phyloP scores from a whole-genome alignment of 495 filamentous ascomycete species.

The Xylaria castorea region DNA sequence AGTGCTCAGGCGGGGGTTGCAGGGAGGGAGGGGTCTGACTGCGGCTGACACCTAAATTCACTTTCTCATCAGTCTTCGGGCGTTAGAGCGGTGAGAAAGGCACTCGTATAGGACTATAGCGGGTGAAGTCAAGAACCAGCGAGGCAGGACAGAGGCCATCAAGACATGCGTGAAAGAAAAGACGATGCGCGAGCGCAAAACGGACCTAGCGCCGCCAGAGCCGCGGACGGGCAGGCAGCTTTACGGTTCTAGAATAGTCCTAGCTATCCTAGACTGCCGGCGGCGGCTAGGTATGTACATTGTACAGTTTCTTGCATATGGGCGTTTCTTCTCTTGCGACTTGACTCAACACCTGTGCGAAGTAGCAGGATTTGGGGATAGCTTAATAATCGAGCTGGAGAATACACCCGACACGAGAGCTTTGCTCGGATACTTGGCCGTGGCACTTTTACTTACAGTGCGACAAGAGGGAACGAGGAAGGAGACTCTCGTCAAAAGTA shows the following conservation, averaged over 20 bases:
- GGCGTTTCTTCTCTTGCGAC: background rate
- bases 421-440: background rate
- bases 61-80: slow-evolving; percentile 9
- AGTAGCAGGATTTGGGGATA: background rate
- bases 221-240: background rate
- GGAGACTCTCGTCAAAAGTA: background rate
- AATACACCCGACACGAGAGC: background rate
- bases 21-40: background rate
- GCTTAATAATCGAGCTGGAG: background rate
- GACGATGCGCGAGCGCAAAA: background rate
- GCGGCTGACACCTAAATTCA: slow-evolving; percentile 1
- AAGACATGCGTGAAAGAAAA: background rate
- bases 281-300: background rate
- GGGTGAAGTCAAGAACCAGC: background rate
- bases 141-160: background rate
- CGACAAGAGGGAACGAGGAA: background rate
- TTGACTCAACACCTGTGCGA: background rate
- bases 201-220: background rate
- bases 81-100: background rate
- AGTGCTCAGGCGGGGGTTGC: background rate
- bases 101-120: background rate
- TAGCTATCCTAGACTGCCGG: background rate
- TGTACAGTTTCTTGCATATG: background rate
- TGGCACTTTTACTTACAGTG: background rate
- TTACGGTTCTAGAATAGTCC: slow-evolving; percentile 2